Conservation (phyloP, 768 basidiomycete genomes). For the Leccinum subtestaceum region DNA sequence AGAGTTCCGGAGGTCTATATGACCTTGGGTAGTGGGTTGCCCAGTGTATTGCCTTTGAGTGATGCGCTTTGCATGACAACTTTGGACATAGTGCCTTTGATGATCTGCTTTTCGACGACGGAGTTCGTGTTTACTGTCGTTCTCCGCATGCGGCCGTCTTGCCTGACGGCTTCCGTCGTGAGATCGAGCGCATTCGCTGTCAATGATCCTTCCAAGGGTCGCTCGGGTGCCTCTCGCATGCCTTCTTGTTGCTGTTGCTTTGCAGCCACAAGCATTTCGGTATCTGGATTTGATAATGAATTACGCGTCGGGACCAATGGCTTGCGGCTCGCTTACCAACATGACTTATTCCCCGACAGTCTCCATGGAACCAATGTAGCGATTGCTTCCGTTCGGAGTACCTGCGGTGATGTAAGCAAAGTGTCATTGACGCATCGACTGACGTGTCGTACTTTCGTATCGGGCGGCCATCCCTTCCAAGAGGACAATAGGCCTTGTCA, state of each 20-base stretch:
- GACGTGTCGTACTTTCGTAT: conserved; percentile 51
- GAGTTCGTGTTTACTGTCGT: conserved; percentile 36
- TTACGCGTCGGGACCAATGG: conserved; percentile 1
- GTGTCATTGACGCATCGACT: background rate
- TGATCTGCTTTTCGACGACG: conserved; percentile 49
- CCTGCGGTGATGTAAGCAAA: conserved; percentile 29
- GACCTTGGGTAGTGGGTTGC: conserved; percentile 13
- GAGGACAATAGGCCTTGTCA: conserved; percentile 51
- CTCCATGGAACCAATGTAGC: conserved; percentile 61
- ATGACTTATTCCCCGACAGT: conserved; percentile 53
- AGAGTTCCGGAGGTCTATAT: conserved; percentile 1
- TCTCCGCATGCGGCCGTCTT: conserved; percentile 42
- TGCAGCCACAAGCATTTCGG: conserved; percentile 20
- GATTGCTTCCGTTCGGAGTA: conserved; percentile 56
- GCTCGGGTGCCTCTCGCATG: conserved; percentile 23
- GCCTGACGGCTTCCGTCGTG: conserved; percentile 35
- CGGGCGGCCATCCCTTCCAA: conserved; percentile 56
- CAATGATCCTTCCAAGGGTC: conserved; percentile 23
- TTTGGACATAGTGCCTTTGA: conserved; percentile 56
- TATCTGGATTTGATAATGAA: conserved; percentile 17
- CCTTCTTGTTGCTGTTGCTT: conserved; percentile 18
- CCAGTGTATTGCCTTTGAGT: conserved; percentile 11
- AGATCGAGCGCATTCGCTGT: conserved; percentile 39
- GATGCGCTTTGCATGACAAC: conserved; percentile 36
- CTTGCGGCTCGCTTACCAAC: conserved; percentile 39